Evolutionary conservation across 192 early-diverging fungal species (phyloP), one percentile per base, ranked within the genome.

Genomic region (Obelidium mucronatum): DNA sequence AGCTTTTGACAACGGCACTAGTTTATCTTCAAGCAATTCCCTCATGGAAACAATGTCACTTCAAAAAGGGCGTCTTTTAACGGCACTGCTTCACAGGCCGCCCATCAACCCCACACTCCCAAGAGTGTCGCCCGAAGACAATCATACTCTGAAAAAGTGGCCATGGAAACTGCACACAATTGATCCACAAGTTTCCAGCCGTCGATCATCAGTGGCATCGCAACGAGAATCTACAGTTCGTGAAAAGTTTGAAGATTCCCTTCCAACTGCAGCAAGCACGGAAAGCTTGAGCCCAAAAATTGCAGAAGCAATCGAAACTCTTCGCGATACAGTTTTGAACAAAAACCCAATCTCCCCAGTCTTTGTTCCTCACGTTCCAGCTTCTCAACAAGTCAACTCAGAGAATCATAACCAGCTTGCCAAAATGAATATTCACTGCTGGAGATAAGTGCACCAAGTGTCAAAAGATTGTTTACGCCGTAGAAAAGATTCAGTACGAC

Each of bases 401-500:
- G 48, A 51, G 48, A 51, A 13, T 51, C 22, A 51, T 51, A 51
- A 13, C 22, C 48, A 51, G 48, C 48, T 51, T 51, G 8, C 48
- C 8, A 51, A 51, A 22, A 51, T 13, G 48, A 65, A 37, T 39
- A n/a, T n/a, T n/a, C n/a, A n/a, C 24, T 39, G 66, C 42, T 17
- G 30, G 36, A 51, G 36, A 42, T 30, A 67, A 67, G 44, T 67
- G 66, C 42, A 17, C n/a, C 8, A 40, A 72, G 30, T 72, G 56
- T 22, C 19, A 39, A 6, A 55, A 72, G 36, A 72, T 53, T 40
- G 83, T 84, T 2, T 84, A 81, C 52, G 62, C 79, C 4, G 70
- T 84, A 65, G 83, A 84, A 74, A 58, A 81, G 42, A n/a, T 73
- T 24, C 28, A 52, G 13, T 60, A 81, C 58, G 83, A 84, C 72